Percentiles rank a stretch among this genome's conserved stretches.
phyloP scores from a whole-genome alignment of 768 basidiomycete species.

The Dioszegia aurantiaca region DNA sequence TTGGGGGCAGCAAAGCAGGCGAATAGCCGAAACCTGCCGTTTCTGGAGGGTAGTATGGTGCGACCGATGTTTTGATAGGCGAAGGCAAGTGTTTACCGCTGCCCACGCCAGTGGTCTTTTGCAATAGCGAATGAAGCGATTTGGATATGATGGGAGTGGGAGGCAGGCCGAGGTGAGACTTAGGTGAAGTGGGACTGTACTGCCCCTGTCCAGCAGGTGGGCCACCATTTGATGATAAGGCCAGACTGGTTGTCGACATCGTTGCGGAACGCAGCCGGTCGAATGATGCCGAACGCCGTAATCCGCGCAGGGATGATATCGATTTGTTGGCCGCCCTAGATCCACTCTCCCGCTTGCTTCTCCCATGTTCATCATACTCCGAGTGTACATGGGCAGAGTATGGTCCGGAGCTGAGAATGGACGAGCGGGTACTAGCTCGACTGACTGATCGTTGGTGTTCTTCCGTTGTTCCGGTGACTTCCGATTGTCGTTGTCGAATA shows the following conservation, averaged over 20 bases:
- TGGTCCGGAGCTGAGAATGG: conserved; percentile 3
- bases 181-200: conserved; percentile 38
- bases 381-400: not conserved
- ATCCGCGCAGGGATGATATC: not conserved
- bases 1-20: not conserved
- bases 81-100: conserved; percentile 1
- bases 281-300: conserved; percentile 52
- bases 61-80: not conserved
- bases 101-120: conserved; percentile 58
- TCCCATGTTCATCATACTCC: not conserved
- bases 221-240: not conserved
- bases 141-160: conserved; percentile 86
- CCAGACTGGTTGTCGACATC: conserved; percentile 27
- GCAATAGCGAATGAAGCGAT: conserved; percentile 65
- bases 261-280: conserved; percentile 54
- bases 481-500: conserved; percentile 37
- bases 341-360: conserved; percentile 4
- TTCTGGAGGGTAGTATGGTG: not conserved
- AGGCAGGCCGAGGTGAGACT: conserved; percentile 58
- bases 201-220: conserved; percentile 30
- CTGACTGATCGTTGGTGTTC: not conserved
- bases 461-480: not conserved
- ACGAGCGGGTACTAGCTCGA: conserved; percentile 5
- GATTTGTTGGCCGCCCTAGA: not conserved
- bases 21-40: not conserved